These are phyloP conservation scores for Trichosanthes truncata DNA, from an alignment of 306 rosid genomes.

Conservation along the genomic window DNA sequence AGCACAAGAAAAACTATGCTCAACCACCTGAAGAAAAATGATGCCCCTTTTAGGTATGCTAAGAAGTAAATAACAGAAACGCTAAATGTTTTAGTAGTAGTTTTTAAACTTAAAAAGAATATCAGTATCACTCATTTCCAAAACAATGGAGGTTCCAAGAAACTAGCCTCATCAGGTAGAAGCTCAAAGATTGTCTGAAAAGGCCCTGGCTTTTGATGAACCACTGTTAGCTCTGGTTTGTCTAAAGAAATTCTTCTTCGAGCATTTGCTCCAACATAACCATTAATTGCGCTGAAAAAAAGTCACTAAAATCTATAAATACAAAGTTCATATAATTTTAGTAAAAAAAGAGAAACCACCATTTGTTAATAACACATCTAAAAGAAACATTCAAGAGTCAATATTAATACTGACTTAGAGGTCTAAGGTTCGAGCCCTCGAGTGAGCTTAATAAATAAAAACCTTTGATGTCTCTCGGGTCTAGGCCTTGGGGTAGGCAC, in stretches of 20 bases:
- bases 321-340: background rate
- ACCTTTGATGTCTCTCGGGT: too few relatives aligned
- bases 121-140: background rate
- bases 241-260: conserved; percentile 68
- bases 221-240: conserved; percentile 69
- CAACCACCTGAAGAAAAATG: conserved; percentile 64
- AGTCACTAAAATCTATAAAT: background rate
- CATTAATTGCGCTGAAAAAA: conserved; percentile 38
- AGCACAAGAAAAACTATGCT: conserved; percentile 95
- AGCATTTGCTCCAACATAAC: conserved; percentile 58
- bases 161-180: conserved; percentile 71
- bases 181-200: conserved; percentile 85
- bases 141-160: conserved; percentile 13
- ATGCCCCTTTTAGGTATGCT: conserved; percentile 15
- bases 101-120: background rate
- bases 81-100: background rate
- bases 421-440: too few relatives aligned
- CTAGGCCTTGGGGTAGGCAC: too few relatives aligned
- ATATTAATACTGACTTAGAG: background rate
- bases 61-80: background rate
- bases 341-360: background rate
- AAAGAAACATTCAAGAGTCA: background rate
- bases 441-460: too few relatives aligned
- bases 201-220: conserved; percentile 95
- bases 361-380: background rate